Evolutionary conservation across 495 filamentous ascomycete species (phyloP).

Genomic region (Daldinia bambusicola): DNA sequence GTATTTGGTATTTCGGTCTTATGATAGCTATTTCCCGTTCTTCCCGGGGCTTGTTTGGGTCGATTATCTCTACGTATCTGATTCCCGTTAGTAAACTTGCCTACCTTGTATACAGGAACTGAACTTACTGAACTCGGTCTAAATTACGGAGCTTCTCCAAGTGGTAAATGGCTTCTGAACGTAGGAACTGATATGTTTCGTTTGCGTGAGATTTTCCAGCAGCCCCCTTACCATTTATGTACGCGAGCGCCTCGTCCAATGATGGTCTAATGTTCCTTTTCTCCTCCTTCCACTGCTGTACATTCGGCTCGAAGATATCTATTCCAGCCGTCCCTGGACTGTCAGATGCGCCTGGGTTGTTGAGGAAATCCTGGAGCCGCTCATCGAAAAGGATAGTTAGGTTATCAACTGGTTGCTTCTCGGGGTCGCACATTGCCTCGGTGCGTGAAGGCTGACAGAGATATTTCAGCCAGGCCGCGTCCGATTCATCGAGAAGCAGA

Average conservation of each 20-base stretch:
- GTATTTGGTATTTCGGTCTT: slow-evolving; percentile 37
- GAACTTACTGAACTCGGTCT: slow-evolving; percentile 42
- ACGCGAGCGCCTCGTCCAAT: slow-evolving; percentile 31
- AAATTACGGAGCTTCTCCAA: slow-evolving; percentile 7
- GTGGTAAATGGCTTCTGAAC: slow-evolving; percentile 22
- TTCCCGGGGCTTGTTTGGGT: neutral
- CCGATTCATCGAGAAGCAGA: slow-evolving; percentile 38
- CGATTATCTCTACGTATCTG: slow-evolving; percentile 13
- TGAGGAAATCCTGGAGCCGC: slow-evolving; percentile 44
- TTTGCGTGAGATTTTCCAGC: slow-evolving; percentile 32
- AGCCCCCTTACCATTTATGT: slow-evolving; percentile 42
- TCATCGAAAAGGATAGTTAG: slow-evolving; percentile 39
- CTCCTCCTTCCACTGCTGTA: neutral
- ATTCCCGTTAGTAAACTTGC: slow-evolving; percentile 21
- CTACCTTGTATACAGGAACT: neutral
- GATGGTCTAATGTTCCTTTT: neutral
- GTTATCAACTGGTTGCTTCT: slow-evolving; percentile 28
- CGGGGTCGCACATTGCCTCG: slow-evolving; percentile 32
- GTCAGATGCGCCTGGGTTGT: slow-evolving; percentile 15
- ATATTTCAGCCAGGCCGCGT: slow-evolving; percentile 45
- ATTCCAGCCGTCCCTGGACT: slow-evolving; percentile 14
- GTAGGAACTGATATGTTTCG: slow-evolving; percentile 42
- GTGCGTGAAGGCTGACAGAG: slow-evolving; percentile 43
- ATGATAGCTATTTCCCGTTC: neutral
- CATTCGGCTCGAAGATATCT: slow-evolving; percentile 15